Evolutionary conservation across 2,329 filamentous ascomycete species (phyloP), one percentile per base, ranked within the genome.

Genomic region (Penicillium sp.): DNA sequence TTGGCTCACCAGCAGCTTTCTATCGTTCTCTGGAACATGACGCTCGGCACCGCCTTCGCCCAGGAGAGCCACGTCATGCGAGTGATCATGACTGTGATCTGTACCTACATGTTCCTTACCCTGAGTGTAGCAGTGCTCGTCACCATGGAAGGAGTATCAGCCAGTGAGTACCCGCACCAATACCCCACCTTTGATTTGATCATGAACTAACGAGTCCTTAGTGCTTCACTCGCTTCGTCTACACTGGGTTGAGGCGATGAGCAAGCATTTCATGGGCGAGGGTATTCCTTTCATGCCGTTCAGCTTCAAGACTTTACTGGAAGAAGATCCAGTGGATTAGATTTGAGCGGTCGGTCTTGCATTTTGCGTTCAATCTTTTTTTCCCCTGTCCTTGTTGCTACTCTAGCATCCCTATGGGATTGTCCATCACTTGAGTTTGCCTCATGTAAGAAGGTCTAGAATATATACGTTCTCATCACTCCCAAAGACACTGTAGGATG

Each of bases 181-280:
- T 34, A 17, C 47, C 47, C 25, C 4, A 15, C 7, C 2, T 22
- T 12, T 51, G 6, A 25, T n/a, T 43, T 10, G 20, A 17, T 15
- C 22, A 10, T 17, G 39, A 20, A 17, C 55, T 61, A 58, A 61
- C 35, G 2, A n/a, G 31, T 17, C 15, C n/a, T 52, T 39, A 60
- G 58, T 97, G 93, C 83, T 96, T 80, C 92, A 96, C 81, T 91
- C 89, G 61, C 84, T 97, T 68, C 86, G 93, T 83, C 81, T 97
- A 72, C 93, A 96, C 69, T 97, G 93, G 93, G 93, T 97, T 63
- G 94, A 97, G 78, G 94, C 93, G 17, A 97, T 97, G 87, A 96
- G 91, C 80, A 96, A 96, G 82, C 94, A 96, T 82, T 96, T 96
- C 77, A 88, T 96, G 74, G 95, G 95, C 71, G 90, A 91, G 60